Evolutionary conservation across 75 land plant species (phyloP).

Genomic region (Cryptomeria japonica): DNA sequence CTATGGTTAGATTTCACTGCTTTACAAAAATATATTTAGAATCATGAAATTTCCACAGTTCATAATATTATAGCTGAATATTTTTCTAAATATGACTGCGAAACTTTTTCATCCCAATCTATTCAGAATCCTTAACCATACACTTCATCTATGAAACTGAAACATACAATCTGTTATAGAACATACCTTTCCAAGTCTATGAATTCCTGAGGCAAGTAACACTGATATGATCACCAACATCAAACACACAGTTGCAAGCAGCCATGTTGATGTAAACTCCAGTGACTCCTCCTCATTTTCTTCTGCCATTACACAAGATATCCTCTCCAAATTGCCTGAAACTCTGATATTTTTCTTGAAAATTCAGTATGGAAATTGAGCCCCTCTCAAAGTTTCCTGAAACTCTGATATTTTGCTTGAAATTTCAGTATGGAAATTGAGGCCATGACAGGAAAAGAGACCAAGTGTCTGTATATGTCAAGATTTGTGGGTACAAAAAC

Average conservation of each 20-base stretch:
- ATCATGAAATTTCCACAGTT: too few relatives aligned
- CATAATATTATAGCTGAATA: too few relatives aligned
- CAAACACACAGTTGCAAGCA: not conserved
- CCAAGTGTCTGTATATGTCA: not conserved
- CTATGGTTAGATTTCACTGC: too few relatives aligned
- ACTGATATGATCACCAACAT: not conserved
- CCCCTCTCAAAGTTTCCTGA: too few relatives aligned
- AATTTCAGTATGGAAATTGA: not conserved
- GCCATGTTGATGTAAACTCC: not conserved
- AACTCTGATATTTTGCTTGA: not conserved
- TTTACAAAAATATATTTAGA: too few relatives aligned
- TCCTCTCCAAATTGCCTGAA: not conserved
- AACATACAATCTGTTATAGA: not conserved
- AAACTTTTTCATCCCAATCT: too few relatives aligned
- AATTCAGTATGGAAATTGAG: too few relatives aligned
- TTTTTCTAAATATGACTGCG: too few relatives aligned
- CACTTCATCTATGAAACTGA: too few relatives aligned
- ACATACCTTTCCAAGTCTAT: not conserved
- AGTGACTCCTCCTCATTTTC: not conserved
- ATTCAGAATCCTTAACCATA: too few relatives aligned
- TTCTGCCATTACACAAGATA: not conserved
- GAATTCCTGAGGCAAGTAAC: not conserved
- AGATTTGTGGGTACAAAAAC: not conserved
- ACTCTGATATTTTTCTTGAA: too few relatives aligned
- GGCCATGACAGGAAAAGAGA: not conserved